A percentile compares a stretch with the other conserved stretches of the same genome.
Conservation (phyloP, 352 stramenopile genomes). For the Pythium sukuiense region DNA sequence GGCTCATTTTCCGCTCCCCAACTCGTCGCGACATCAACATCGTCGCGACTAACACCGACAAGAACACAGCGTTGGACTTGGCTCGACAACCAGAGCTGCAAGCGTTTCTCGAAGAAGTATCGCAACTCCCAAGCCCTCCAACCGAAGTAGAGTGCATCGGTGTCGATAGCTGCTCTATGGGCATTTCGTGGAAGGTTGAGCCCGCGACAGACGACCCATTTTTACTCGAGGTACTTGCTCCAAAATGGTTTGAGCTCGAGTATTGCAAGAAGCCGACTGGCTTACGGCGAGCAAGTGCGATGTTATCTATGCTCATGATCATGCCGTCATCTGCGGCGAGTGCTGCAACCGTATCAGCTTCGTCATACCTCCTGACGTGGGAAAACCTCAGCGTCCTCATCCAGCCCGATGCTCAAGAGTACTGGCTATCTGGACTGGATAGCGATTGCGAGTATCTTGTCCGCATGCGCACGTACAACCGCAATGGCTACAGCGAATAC, state of each 20-base stretch:
- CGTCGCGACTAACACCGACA: constrained; percentile 42
- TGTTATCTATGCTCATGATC: constrained; percentile 59
- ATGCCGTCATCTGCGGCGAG: constrained; percentile 31
- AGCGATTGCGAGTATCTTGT: constrained; percentile 61
- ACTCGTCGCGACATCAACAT: constrained; percentile 41
- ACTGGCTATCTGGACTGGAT: constrained; percentile 59
- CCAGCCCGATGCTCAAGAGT: constrained; percentile 46
- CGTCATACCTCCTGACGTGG: constrained; percentile 58
- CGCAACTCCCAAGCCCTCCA: constrained; percentile 36
- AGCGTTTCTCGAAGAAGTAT: constrained; percentile 43
- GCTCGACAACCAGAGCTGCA: constrained; percentile 39
- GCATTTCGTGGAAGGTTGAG: constrained; percentile 58
- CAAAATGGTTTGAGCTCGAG: constrained; percentile 57
- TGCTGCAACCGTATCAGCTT: constrained; percentile 27
- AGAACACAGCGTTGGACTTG: constrained; percentile 43
- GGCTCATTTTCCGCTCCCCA: constrained; percentile 54
- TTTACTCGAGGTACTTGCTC: constrained; percentile 40
- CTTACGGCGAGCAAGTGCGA: constrained; percentile 40
- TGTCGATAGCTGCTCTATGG: constrained; percentile 48
- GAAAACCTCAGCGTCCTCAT: constrained; percentile 47
- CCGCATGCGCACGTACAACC: constrained; percentile 55
- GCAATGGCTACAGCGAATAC: constrained; percentile 65
- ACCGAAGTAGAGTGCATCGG: constrained; percentile 45
- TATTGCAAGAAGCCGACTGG: constrained; percentile 57
- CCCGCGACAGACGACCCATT: constrained; percentile 27